Evolutionary conservation across 2,329 filamentous ascomycete genomes (phyloP).

Genomic region (Ceratocystis destructans): DNA sequence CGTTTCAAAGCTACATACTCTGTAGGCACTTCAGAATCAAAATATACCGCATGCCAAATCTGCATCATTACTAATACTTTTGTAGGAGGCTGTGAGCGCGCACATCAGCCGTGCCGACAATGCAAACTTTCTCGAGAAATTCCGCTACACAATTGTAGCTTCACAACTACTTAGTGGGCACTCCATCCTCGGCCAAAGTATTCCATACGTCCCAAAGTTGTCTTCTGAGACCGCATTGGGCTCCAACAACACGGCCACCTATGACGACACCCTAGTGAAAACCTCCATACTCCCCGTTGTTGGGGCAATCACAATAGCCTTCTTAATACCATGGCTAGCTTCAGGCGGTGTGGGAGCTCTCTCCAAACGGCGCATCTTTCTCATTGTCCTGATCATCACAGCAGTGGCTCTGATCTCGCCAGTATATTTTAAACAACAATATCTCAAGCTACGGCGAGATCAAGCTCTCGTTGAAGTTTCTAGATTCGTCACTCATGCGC

Average conservation of each 20-base stretch:
- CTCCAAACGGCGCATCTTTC: conserved; percentile 42
- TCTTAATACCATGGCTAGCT: conserved; percentile 58
- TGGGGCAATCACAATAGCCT: conserved; percentile 54
- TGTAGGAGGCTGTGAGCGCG: conserved; percentile 54
- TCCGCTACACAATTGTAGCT: conserved; percentile 83
- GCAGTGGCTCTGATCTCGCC: conserved; percentile 47
- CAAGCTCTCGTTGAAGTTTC: conserved; percentile 58
- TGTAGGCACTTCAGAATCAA: conserved; percentile 28
- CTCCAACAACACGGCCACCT: conserved; percentile 23
- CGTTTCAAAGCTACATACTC: conserved; percentile 39
- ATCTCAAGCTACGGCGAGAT: conserved; percentile 63
- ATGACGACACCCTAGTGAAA: conserved; percentile 25
- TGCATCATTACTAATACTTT: background rate
- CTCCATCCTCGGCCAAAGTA: conserved; percentile 32
- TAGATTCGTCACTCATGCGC: conserved; percentile 56
- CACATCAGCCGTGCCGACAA: conserved; percentile 66
- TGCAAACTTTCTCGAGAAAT: conserved; percentile 75
- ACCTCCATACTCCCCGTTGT: conserved; percentile 42
- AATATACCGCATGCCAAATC: background rate
- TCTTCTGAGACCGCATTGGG: background rate
- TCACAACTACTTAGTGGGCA: conserved; percentile 74
- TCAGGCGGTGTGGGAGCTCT: conserved; percentile 32
- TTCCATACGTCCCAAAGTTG: conserved; percentile 14
- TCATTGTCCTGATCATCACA: conserved; percentile 34
- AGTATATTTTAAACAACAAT: conserved; percentile 62